phyloP scores from a whole-genome alignment of 148 eudicot species.

The Rhododendron kiyosumense region DNA sequence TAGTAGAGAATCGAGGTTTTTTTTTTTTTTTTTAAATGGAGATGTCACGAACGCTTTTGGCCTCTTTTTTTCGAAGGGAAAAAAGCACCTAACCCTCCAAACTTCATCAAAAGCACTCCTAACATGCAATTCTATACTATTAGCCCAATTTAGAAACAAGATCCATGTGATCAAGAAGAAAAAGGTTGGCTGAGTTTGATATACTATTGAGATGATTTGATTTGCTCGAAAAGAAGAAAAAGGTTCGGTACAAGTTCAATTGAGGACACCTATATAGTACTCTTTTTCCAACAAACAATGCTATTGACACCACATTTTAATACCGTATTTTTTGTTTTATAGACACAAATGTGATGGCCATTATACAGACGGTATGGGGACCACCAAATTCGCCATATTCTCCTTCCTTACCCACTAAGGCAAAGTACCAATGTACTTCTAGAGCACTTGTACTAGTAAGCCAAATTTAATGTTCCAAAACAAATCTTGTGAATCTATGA shows the following conservation, averaged over 20 bases:
- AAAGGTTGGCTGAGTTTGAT: not conserved
- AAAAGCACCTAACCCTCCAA: not conserved
- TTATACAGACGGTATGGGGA: no score
- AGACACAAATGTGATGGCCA: no score
- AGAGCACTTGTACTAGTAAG: no score
- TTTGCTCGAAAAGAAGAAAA: not conserved
- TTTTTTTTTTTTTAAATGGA: not conserved
- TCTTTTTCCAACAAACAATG: no score
- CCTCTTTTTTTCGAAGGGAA: not conserved
- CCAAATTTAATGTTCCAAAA: no score
- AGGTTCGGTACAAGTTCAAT: not conserved
- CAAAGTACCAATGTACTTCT: no score
- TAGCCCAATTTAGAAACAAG: not conserved
- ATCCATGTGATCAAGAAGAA: not conserved
- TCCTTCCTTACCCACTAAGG: no score
- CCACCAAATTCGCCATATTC: no score
- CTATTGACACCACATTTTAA: no score
- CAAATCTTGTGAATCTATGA: no score
- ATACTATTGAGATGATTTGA: no score
- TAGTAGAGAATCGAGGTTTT: not conserved
- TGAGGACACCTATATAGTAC: not conserved
- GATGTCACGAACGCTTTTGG: not conserved
- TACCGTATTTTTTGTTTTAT: no score
- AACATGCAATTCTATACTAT: not conserved
- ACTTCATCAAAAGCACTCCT: not conserved